These are phyloP conservation scores for Esteya vermicola DNA, from an alignment of 2,329 filamentous ascomycete genomes.

Conservation along the genomic window DNA sequence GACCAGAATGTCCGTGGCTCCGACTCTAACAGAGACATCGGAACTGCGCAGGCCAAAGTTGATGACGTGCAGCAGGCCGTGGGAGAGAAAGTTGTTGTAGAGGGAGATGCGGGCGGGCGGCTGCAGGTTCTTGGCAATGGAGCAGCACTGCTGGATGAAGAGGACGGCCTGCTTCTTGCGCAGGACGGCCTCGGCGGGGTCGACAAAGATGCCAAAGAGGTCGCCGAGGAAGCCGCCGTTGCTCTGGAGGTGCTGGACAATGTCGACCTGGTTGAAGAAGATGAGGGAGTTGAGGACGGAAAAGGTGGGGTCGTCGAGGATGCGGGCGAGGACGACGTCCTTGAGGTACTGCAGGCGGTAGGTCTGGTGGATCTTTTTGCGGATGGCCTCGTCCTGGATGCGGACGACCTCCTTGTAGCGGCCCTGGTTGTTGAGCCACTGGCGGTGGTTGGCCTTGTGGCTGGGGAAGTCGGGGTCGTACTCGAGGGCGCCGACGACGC, in stretches of 20 bases:
- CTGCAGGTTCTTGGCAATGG: slow-evolving; percentile 88
- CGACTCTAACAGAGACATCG: slow-evolving; percentile 75
- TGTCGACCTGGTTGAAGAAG: slow-evolving; percentile 98
- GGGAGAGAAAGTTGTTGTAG: slow-evolving; percentile 78
- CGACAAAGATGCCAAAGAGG: slow-evolving; percentile 72
- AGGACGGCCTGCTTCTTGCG: slow-evolving; percentile 88
- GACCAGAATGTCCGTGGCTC: slow-evolving; percentile 84
- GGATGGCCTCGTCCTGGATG: slow-evolving; percentile 70
- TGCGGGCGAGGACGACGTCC: slow-evolving; percentile 92
- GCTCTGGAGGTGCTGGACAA: slow-evolving; percentile 83
- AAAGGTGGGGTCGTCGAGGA: slow-evolving; percentile 94
- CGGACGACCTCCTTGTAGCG: slow-evolving; percentile 93
- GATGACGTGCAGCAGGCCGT: slow-evolving; percentile 80
- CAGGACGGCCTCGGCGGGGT: slow-evolving; percentile 47
- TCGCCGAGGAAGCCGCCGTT: slow-evolving; percentile 63
- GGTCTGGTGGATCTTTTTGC: slow-evolving; percentile 87
- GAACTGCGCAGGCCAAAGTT: slow-evolving; percentile 78
- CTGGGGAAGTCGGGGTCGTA: slow-evolving; percentile 97
- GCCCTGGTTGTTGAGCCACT: slow-evolving; percentile 77
- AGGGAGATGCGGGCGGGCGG: slow-evolving; percentile 65
- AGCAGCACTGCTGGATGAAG: slow-evolving; percentile 93
- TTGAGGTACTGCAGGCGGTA: slow-evolving; percentile 95
- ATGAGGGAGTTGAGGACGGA: slow-evolving; percentile 95
- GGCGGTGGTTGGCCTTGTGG: slow-evolving; percentile 93
- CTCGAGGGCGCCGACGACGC: slow-evolving; percentile 88